These are phyloP conservation scores for Apiospora rasikravindrae DNA, from an alignment of 2,329 filamentous ascomycete genomes.

Conservation along the genomic window DNA sequence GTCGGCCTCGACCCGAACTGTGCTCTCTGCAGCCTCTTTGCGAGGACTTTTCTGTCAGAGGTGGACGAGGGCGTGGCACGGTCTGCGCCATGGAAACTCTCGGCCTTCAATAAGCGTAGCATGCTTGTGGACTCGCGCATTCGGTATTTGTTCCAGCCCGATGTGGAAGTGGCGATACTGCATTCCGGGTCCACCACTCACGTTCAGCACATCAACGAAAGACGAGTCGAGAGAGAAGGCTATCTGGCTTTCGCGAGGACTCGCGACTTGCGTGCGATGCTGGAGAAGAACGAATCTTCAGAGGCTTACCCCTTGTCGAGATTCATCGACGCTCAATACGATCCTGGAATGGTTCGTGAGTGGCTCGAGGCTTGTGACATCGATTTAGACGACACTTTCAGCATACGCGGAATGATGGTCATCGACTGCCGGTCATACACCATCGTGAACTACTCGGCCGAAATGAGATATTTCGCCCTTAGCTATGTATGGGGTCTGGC, in stretches of 20 bases:
- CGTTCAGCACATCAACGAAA: slow-evolving; percentile 16
- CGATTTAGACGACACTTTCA: not conserved
- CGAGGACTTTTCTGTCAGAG: not conserved
- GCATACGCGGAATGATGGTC: slow-evolving; percentile 7
- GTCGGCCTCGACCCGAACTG: not conserved
- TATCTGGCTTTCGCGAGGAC: not conserved
- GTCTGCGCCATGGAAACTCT: not conserved
- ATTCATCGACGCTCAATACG: not conserved
- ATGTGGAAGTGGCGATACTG: not conserved
- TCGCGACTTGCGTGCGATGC: not conserved
- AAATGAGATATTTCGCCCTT: slow-evolving; percentile 19
- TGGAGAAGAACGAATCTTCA: not conserved
- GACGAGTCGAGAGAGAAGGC: not conserved
- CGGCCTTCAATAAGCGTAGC: slow-evolving; percentile 5
- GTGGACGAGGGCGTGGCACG: not conserved
- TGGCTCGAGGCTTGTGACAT: slow-evolving; percentile 9
- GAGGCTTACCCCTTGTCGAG: not conserved
- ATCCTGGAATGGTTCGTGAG: not conserved
- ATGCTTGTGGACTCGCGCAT: not conserved
- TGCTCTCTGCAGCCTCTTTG: slow-evolving; percentile 3
- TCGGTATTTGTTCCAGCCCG: not conserved
- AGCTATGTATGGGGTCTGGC: slow-evolving; percentile 22
- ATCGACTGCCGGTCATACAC: slow-evolving; percentile 20
- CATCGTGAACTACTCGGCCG: not conserved
- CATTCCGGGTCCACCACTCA: not conserved